Evolutionary conservation across 306 rosid genomes (phyloP), one percentile per base, ranked within the genome.

Genomic region (Abrus precatorius): DNA sequence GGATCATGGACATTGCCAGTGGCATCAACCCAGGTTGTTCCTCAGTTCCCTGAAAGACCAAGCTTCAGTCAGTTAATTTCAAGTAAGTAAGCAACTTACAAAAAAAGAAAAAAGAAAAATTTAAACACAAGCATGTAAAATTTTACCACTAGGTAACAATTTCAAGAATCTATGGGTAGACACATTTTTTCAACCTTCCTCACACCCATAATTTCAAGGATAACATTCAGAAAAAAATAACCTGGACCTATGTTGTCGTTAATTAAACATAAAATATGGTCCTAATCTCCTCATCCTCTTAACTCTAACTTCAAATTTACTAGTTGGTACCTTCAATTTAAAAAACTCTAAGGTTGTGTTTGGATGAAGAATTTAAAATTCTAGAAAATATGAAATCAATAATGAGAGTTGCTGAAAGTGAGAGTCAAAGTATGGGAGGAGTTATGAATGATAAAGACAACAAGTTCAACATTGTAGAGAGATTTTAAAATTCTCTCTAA

Each of bases 21-120:
- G 89, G 78, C 88, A 93, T 95, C 73, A 95, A 76, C 40, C 99
- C 98, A 13, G 93, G 93, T 66, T 87, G 86, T 65, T 90, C 97
- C 28, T 90, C 91, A 6, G 89, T 90, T 30, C 99, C 98, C 98
- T 95, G 82, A 81, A 83, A 84, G 78, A 80, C 33, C 76, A 80
- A 75, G 64, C 85, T 79, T 69, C 14, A 0, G 8, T 69, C 14
- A 0, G 8, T 79, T 68, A 69, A 77, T 38, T 34, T 11, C 45
- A 68, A 53, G 63, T 61, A 45, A 50, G 53, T 59, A 60, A 38
- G 20, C 20, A 20, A 20, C 20, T 20, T 38, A 69, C 9, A 45
- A 20, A 2, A 36, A 36, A 36, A 4, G 4, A 36, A 36, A 36
- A 2, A 36, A 36, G 3, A 36, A 36, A 2, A 36, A 36, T 4